Base-by-base conservation (phyloP, 441 rosid species). In the Populus hybrid region DNA sequence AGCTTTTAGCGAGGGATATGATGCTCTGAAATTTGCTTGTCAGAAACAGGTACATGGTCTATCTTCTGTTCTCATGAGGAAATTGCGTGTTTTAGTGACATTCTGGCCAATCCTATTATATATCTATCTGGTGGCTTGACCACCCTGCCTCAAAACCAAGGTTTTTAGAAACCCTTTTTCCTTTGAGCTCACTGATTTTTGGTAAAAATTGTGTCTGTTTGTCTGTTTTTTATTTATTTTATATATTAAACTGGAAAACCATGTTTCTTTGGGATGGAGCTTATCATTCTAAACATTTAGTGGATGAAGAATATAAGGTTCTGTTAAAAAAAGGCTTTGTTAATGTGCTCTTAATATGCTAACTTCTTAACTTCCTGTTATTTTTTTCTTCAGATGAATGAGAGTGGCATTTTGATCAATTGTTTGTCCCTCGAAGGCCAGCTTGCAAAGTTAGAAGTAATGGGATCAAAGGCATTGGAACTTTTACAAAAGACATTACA, bases 351-450 rank as follows among this genome's bases (percentile, higher is more conserved):
- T 72, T 73, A 14, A 23, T 16, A 14, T 63, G 30, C 74, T 10
- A 46, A 57, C 64, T 66, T 57, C 67, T 28, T 50, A 28, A 65
- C 40, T 57, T 54, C 12, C 65, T 23, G 73, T 70, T n/a, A n/a
- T n/a, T 75, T 42, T 75, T 23, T 75, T 64, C 72, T 79, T 75
- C 88, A 93, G 98, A 87, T 84, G 88, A 81, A 80, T 79, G 94
- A 86, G 80, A 84, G 81, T 68, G 87, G 90, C 79, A 80, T 79
- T 38, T 78, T 77, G 73, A 81, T 91, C 71, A 85, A 78, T 72
- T 93, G 95, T 83, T 79, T 86, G 73, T 92, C 93, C 38, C 91
- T 89, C 4, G 97, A 93, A 78, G 99, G 98, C 68, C 90, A 86
- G 38, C 90, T 93, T 86, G 95, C 93, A 77, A 92, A 87, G 83